Evolutionary conservation across 495 filamentous ascomycete species (phyloP).

Genomic region (Penicillium lagena): DNA sequence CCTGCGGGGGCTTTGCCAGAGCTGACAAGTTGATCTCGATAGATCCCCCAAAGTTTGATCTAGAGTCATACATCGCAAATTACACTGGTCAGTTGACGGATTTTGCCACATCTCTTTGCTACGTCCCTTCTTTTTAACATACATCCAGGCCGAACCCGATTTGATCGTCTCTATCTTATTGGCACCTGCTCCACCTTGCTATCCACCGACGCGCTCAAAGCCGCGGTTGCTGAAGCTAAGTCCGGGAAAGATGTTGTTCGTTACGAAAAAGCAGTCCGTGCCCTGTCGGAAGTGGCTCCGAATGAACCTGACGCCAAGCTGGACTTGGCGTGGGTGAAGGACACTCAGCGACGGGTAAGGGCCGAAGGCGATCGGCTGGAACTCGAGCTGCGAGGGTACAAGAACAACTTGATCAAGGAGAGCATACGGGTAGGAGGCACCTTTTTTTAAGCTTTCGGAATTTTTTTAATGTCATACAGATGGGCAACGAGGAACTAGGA

Average conservation of each 20-base stretch:
- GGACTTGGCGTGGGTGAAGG: conserved; percentile 66
- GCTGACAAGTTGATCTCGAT: conserved; percentile 3
- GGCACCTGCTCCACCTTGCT: conserved; percentile 71
- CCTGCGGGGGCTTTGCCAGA: conserved; percentile 2
- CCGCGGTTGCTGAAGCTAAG: conserved; percentile 71
- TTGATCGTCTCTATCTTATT: conserved; percentile 76
- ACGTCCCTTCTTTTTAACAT: not conserved
- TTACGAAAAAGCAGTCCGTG: conserved; percentile 65
- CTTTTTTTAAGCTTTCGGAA: not conserved
- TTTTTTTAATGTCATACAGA: conserved; percentile 35
- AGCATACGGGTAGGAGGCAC: conserved; percentile 70
- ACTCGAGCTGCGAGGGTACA: conserved; percentile 82
- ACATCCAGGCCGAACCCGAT: conserved; percentile 59
- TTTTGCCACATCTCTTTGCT: no score
- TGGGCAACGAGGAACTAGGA: conserved; percentile 72
- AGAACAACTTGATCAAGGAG: conserved; percentile 96
- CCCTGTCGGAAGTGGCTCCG: conserved; percentile 54
- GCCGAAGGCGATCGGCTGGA: conserved; percentile 67
- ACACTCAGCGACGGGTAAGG: conserved; percentile 54
- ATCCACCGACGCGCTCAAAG: conserved; percentile 71
- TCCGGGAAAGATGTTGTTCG: conserved; percentile 62
- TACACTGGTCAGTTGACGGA: conserved; percentile 69
- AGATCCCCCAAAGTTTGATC: conserved; percentile 86
- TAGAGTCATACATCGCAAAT: conserved; percentile 87
- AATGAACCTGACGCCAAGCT: conserved; percentile 58